These are phyloP conservation scores for Aegilops sharonensis DNA, from an alignment of 176 grass and related monocot genomes.

Conservation along the genomic window DNA sequence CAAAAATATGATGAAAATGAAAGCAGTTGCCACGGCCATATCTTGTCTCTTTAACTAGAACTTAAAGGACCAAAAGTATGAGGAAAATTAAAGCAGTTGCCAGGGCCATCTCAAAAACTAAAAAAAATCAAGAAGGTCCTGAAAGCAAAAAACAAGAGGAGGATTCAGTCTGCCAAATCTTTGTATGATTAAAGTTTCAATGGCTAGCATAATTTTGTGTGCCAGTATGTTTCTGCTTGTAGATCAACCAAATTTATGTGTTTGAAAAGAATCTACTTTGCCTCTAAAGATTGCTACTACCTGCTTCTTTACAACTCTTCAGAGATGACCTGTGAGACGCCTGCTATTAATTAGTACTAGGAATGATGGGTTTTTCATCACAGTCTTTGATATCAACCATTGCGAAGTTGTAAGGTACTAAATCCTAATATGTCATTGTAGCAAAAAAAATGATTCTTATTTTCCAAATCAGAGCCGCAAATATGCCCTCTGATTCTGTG, in stretches of 20 bases:
- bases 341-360: not conserved
- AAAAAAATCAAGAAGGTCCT: conserved; percentile 54
- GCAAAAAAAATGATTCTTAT: too few relatives aligned
- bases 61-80: conserved; percentile 57
- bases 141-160: conserved; percentile 69
- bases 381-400: not conserved
- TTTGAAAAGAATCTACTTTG: not conserved
- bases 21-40: too few relatives aligned
- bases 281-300: not conserved
- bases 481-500: too few relatives aligned
- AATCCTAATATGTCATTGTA: too few relatives aligned
- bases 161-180: conserved; percentile 68
- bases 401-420: too few relatives aligned
- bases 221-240: not conserved
- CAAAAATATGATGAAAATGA: too few relatives aligned
- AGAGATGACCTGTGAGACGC: not conserved
- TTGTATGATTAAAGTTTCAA: conserved; percentile 57
- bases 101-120: conserved; percentile 47
- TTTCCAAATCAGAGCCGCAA: too few relatives aligned
- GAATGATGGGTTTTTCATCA: not conserved
- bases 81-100: conserved; percentile 72
- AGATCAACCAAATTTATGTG: not conserved
- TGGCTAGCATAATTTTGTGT: conserved; percentile 1
- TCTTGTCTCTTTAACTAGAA: conserved; percentile 37
- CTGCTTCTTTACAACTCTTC: not conserved